Percentiles rank a stretch among this genome's conserved stretches.
These are phyloP conservation scores for Chaetomium globosum DNA, from an alignment of 2,329 filamentous ascomycete genomes.

Conservation along the genomic window DNA sequence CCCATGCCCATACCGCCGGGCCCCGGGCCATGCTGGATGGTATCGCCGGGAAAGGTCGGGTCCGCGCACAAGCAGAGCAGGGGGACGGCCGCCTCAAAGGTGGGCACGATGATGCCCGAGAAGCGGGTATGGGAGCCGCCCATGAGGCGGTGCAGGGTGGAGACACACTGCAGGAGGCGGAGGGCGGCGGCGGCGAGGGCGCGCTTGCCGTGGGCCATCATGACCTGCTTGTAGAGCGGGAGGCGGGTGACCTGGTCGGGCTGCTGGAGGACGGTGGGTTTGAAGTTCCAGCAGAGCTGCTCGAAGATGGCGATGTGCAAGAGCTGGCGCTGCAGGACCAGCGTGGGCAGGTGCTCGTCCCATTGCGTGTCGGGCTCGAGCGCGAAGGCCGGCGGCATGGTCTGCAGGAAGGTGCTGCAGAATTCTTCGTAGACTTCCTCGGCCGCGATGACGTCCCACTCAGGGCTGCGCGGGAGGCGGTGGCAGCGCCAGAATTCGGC, in stretches of 20 bases:
- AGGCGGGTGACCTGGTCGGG: background rate
- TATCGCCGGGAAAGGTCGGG: background rate
- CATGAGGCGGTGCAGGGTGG: background rate
- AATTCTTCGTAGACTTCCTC: background rate
- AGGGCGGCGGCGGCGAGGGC: background rate
- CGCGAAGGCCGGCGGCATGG: background rate
- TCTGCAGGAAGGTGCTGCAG: background rate
- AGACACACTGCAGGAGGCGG: background rate
- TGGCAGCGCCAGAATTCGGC: background rate
- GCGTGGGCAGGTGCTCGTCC: background rate
- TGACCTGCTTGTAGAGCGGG: background rate
- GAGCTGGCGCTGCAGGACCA: background rate
- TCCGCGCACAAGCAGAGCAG: background rate
- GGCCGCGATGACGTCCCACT: background rate
- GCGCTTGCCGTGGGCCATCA: background rate
- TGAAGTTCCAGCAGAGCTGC: background rate
- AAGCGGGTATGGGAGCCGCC: background rate
- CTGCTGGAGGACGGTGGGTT: background rate
- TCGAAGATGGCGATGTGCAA: background rate
- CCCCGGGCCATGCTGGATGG: background rate
- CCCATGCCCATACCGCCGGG: too few species aligned
- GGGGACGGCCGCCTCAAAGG: background rate
- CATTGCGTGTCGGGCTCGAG: background rate
- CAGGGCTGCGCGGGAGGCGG: background rate
- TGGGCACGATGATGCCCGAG: background rate